Evolutionary conservation across 2,329 filamentous ascomycete species (phyloP), one percentile per base, ranked within the genome.

Genomic region (Microascus cirrosus): DNA sequence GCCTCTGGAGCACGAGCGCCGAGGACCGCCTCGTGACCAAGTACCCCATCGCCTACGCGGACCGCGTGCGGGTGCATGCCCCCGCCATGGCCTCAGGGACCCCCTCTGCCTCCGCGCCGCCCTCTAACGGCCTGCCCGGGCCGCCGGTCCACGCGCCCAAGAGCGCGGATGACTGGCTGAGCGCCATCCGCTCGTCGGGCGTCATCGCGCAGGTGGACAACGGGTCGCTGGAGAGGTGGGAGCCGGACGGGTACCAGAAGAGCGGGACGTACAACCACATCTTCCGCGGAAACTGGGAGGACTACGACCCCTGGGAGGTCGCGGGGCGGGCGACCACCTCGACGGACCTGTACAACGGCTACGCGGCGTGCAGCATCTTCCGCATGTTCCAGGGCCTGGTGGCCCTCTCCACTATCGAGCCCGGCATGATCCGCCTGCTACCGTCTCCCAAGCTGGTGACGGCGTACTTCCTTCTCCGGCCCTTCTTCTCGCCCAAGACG

Each of bases 391-490:
- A 82, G 65, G 80, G 79, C 57, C 75, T 82, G 54, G 68, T 82
- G 6, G 79, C 79, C 3, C 71, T 82, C 51, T 80, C 77, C 13
- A 74, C 74, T 15, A 77, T 81, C 42, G 81, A 80, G 1, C 85
- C 87, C 0, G 81, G 80, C 22, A 85, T 90, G 69, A 86, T 89
- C 7, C 89, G 86, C 0, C 72, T 94, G 15, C 77, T 86, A 20
- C 85, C 92, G 1, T 90, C 89, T 61, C 89, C 89, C 0, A 77
- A 79, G 57, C 81, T 87, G 58, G 84, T 87, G 18, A 92, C 88
- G 0, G 85, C 88, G 2, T 94, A 94, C 70, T 86, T 85, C 62
- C 78, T 94, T 0, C 78, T 94, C 1, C 73, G 79, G 1, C 79
- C 78, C 4, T 81, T 82, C 65, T 82, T 82, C 67, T 71, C 71